Conservation (phyloP, 164 flowering plant species). For the Piper betle region DNA sequence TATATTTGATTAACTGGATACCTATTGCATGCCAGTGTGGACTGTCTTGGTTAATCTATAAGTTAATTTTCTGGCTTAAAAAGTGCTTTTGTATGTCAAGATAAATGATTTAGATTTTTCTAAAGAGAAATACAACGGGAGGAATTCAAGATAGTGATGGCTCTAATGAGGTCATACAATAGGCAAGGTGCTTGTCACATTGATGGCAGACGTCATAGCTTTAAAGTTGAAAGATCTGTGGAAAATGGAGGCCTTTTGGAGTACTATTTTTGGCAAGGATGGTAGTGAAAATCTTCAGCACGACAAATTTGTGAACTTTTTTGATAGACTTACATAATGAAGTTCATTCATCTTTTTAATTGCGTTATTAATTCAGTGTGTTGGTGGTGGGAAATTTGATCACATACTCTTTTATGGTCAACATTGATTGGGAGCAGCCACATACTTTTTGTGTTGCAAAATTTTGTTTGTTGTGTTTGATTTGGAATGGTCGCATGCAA, state of each 20-base stretch:
- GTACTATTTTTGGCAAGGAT: constrained; percentile 86
- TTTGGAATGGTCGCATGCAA: no score
- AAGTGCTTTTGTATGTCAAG: background rate
- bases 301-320: constrained; percentile 60
- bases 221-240: constrained; percentile 46
- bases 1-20: no score
- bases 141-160: constrained; percentile 92
- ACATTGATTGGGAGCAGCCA: background rate
- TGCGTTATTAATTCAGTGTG: background rate
- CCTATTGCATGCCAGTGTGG: no score
- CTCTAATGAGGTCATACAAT: constrained; percentile 64
- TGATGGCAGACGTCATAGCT: constrained; percentile 56
- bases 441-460: background rate
- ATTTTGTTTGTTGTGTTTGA: background rate
- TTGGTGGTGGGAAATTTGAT: background rate
- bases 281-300: constrained; percentile 49
- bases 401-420: background rate
- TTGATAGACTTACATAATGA: constrained; percentile 62
- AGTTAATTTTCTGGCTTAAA: no score
- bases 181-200: constrained; percentile 75
- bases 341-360: constrained; percentile 18
- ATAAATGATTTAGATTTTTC: background rate
- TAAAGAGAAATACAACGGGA: constrained; percentile 64
- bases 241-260: constrained; percentile 85
- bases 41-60: no score